These are phyloP conservation scores for Oleoguttula mirabilis DNA, from an alignment of 495 filamentous ascomycete species.

Conservation along the genomic window DNA sequence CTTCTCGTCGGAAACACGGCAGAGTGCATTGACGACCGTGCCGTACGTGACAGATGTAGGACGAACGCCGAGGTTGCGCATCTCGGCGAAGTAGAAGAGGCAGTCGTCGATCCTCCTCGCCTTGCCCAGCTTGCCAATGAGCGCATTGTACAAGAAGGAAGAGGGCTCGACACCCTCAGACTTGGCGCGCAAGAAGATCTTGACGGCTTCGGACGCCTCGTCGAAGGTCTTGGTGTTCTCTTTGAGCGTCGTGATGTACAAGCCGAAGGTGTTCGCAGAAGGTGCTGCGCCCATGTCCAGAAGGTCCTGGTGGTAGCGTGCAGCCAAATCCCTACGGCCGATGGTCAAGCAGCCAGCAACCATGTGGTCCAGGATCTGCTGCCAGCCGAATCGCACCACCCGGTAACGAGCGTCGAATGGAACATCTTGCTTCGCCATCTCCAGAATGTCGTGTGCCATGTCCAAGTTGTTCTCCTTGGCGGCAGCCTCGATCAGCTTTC, in stretches of 20 bases:
- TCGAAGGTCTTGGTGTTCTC: slow-evolving; percentile 95
- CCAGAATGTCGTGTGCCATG: slow-evolving; percentile 72
- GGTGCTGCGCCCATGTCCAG: slow-evolving; percentile 77
- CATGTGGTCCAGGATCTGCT: slow-evolving; percentile 89
- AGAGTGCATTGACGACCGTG: slow-evolving; percentile 93
- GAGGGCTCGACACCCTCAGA: slow-evolving; percentile 89
- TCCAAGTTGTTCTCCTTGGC: slow-evolving; percentile 64
- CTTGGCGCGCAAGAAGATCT: slow-evolving; percentile 90
- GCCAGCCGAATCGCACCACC: slow-evolving; percentile 86
- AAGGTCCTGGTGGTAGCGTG: slow-evolving; percentile 80
- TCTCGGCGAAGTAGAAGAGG: slow-evolving; percentile 93
- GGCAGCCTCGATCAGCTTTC: slow-evolving; percentile 83
- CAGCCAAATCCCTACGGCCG: slow-evolving; percentile 65
- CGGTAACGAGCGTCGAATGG: slow-evolving; percentile 69
- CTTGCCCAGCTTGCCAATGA: slow-evolving; percentile 96
- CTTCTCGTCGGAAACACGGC: slow-evolving; percentile 92
- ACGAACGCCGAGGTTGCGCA: slow-evolving; percentile 83
- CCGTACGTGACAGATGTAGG: slow-evolving; percentile 97
- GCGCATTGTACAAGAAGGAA: slow-evolving; percentile 94
- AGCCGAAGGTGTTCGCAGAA: slow-evolving; percentile 91
- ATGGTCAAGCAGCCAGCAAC: slow-evolving; percentile 80
- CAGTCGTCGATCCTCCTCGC: slow-evolving; percentile 96
- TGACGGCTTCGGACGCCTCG: slow-evolving; percentile 89
- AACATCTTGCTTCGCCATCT: slow-evolving; percentile 76
- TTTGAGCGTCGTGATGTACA: slow-evolving; percentile 96